Conservation (phyloP, 2,329 filamentous ascomycete genomes). For the Colletotrichum ledebouriae region DNA sequence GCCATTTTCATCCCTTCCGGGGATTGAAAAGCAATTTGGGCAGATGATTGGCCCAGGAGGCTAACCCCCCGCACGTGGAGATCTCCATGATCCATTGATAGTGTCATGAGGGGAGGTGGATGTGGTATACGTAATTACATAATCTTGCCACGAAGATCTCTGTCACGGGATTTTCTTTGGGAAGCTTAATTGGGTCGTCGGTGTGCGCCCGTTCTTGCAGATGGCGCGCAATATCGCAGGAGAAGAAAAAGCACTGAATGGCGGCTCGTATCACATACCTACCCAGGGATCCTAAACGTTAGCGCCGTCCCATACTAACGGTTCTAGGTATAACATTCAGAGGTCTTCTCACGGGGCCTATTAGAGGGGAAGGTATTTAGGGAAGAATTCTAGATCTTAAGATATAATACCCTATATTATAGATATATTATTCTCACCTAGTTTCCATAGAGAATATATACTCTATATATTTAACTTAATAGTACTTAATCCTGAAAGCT, state of each 20-base stretch:
- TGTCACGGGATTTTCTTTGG: too few species aligned
- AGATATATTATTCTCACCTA: too few species aligned
- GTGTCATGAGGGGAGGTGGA: neutral
- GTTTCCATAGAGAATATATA: too few species aligned
- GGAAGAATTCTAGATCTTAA: too few species aligned
- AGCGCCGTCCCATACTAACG: too few species aligned
- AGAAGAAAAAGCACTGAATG: constrained; percentile 3
- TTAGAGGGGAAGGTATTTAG: too few species aligned
- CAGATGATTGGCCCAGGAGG: constrained; percentile 12
- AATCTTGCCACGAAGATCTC: neutral
- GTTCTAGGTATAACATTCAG: too few species aligned
- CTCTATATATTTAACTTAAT: too few species aligned
- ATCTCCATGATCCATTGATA: neutral
- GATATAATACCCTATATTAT: too few species aligned
- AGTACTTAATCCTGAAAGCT: too few species aligned
- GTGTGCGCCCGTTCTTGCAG: neutral
- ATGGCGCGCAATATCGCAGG: neutral
- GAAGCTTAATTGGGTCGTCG: neutral
- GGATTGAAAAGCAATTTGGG: neutral
- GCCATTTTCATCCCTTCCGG: neutral
- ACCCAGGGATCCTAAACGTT: too few species aligned
- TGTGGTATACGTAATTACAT: constrained; percentile 15
- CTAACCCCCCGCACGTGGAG: constrained; percentile 14
- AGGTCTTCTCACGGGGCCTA: too few species aligned
- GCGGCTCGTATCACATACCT: neutral